Evolutionary conservation across 2,329 filamentous ascomycete species (phyloP).

Genomic region (Cercospora sojina): DNA sequence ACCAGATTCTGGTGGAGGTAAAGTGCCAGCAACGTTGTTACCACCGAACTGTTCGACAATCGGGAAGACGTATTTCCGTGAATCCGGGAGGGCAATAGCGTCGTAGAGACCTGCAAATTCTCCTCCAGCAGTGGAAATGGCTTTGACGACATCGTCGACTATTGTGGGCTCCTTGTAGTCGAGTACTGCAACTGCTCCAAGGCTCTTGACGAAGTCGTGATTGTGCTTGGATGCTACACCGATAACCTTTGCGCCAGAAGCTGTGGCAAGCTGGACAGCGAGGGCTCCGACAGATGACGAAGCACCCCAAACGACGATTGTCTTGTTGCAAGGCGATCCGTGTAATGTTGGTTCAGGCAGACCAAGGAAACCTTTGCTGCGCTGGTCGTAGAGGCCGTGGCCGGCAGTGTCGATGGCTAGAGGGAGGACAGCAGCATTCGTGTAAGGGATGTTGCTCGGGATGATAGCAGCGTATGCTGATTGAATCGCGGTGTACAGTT

Average conservation of each 20-base stretch:
- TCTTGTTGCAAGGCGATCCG: constrained; percentile 39
- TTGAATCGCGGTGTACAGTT: constrained; percentile 38
- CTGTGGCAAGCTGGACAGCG: constrained; percentile 39
- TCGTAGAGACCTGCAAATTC: constrained; percentile 48
- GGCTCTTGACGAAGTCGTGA: constrained; percentile 34
- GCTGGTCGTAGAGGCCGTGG: constrained; percentile 44
- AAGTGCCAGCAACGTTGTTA: constrained; percentile 25
- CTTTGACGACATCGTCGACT: constrained; percentile 42
- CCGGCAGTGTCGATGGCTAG: constrained; percentile 48
- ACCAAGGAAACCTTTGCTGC: constrained; percentile 37
- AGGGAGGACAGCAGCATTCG: constrained; percentile 45
- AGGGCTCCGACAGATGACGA: constrained; percentile 39
- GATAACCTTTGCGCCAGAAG: constrained; percentile 39
- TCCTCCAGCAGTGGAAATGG: constrained; percentile 40
- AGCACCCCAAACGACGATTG: constrained; percentile 43
- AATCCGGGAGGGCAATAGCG: constrained; percentile 32
- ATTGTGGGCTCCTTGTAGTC: constrained; percentile 39
- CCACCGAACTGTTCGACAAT: constrained; percentile 36
- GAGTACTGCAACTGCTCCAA: constrained; percentile 36
- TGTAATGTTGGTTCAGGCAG: constrained; percentile 41
- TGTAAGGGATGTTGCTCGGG: constrained; percentile 42
- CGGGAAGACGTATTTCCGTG: constrained; percentile 28
- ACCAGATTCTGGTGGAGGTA: constrained; percentile 27
- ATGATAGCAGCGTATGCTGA: constrained; percentile 40
- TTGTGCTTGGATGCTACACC: constrained; percentile 38